Conservation (phyloP, 306 rosid genomes). For the Citrullus mucosospermus region DNA sequence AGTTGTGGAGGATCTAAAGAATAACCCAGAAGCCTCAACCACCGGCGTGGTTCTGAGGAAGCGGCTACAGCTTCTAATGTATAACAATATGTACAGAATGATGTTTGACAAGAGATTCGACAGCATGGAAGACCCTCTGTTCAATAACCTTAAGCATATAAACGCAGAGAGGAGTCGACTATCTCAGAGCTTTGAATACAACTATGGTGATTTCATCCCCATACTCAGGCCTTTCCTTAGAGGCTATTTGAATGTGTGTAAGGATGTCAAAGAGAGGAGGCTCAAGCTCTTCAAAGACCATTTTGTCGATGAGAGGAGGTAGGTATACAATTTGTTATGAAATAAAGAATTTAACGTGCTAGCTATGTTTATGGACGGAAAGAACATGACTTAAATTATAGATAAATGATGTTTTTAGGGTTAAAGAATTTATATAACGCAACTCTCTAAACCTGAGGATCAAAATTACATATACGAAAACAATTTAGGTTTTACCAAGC, state of each 20-base stretch:
- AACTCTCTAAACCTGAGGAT: too few relatives aligned
- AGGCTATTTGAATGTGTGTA: conserved; percentile 65
- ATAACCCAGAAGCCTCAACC: conserved; percentile 26
- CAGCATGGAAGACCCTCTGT: conserved; percentile 50
- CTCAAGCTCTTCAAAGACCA: conserved; percentile 65
- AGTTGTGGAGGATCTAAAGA: conserved; percentile 57
- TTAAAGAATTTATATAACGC: too few relatives aligned
- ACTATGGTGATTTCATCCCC: conserved; percentile 75
- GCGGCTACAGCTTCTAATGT: conserved; percentile 69
- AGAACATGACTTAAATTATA: too few relatives aligned
- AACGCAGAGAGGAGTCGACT: conserved; percentile 66
- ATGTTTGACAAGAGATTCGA: conserved; percentile 75
- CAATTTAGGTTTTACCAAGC: too few relatives aligned
- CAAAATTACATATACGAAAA: too few relatives aligned
- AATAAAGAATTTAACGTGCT: too few relatives aligned
- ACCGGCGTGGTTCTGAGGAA: conserved; percentile 41
- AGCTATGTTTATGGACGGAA: too few relatives aligned
- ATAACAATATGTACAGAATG: conserved; percentile 75
- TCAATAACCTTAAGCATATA: conserved; percentile 33
- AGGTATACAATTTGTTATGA: too few relatives aligned
- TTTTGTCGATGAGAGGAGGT: conserved; percentile 73
- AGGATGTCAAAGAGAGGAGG: conserved; percentile 65
- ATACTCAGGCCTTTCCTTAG: conserved; percentile 65
- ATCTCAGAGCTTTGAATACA: conserved; percentile 83
- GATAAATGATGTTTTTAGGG: too few relatives aligned